Percentiles rank a stretch among this genome's conserved stretches.
These are phyloP conservation scores for Euphorbia celastroides DNA, from an alignment of 441 rosid species.

Conservation along the genomic window DNA sequence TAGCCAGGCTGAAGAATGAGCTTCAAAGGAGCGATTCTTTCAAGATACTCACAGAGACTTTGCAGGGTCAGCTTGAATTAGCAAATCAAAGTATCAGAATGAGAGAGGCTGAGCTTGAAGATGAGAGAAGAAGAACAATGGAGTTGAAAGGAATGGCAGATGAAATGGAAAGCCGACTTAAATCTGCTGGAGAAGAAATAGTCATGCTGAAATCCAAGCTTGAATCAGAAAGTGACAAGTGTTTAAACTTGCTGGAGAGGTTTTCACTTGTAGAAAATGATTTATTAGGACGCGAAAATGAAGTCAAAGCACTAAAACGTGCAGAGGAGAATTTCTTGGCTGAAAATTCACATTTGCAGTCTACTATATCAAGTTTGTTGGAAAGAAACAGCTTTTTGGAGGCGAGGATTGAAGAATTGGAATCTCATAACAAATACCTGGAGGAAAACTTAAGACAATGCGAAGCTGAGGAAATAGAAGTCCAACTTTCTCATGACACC, in stretches of 20 bases:
- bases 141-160: constrained; percentile 33
- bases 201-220: constrained; percentile 23
- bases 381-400: constrained; percentile 33
- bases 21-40: constrained; percentile 27
- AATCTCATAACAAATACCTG: constrained; percentile 25
- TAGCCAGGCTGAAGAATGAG: constrained; percentile 37
- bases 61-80: constrained; percentile 46
- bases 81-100: constrained; percentile 29
- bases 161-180: constrained; percentile 19
- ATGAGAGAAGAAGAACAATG: constrained; percentile 32
- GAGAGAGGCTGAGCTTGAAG: constrained; percentile 37
- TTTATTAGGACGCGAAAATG: constrained; percentile 27
- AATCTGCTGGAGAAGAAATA: constrained; percentile 26
- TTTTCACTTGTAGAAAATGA: constrained; percentile 16
- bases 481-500: constrained; percentile 24
- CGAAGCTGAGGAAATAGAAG: constrained; percentile 38
- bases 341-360: constrained; percentile 42
- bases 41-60: constrained; percentile 21
- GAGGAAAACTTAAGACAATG: constrained; percentile 30
- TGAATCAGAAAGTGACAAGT: constrained; percentile 30
- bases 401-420: constrained; percentile 37
- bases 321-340: constrained; percentile 31
- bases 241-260: constrained; percentile 32
- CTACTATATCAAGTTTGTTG: constrained; percentile 29
- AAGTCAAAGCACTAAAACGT: constrained; percentile 27